These are phyloP conservation scores for Parascedosporium putredinis DNA, from an alignment of 2,329 filamentous ascomycete genomes.

Conservation along the genomic window DNA sequence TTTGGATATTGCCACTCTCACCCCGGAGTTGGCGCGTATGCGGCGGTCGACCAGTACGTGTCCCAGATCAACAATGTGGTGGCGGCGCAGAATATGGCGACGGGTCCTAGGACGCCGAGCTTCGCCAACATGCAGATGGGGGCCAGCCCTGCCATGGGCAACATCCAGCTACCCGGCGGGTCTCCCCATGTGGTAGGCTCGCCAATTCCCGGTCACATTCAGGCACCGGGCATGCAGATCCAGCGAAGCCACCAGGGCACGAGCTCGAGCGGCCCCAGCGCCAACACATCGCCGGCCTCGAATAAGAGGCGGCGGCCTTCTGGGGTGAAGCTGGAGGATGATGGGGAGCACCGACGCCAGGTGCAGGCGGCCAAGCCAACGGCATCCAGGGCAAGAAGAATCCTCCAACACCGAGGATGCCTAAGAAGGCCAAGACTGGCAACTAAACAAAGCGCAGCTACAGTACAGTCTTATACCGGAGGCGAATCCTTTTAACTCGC, in stretches of 20 bases:
- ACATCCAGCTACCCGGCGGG: constrained; percentile 51
- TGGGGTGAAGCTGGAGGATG: constrained; percentile 47
- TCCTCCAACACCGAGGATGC: constrained; percentile 46
- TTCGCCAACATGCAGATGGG: constrained; percentile 49
- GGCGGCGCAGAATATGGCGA: constrained; percentile 31
- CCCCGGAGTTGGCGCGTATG: constrained; percentile 43
- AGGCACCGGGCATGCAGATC: constrained; percentile 55
- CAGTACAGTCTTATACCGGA: not conserved
- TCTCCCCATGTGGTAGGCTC: constrained; percentile 50
- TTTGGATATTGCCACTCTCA: constrained; percentile 49
- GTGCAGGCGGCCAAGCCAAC: constrained; percentile 35
- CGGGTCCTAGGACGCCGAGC: constrained; percentile 41
- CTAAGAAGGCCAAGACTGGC: constrained; percentile 12
- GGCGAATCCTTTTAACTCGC: not conserved
- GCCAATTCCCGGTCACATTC: constrained; percentile 52
- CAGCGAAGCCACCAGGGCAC: constrained; percentile 61
- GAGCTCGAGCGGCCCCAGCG: constrained; percentile 54
- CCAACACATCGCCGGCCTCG: constrained; percentile 54
- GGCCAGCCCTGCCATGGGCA: constrained; percentile 47
- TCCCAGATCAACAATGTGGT: constrained; percentile 29
- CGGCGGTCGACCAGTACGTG: constrained; percentile 52
- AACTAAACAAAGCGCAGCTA: not conserved
- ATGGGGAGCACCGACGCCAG: constrained; percentile 39
- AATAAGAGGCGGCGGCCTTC: constrained; percentile 50
- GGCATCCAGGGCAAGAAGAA: constrained; percentile 40